Conservation (phyloP, 768 basidiomycete species). For the Leccinum disarticulatum region DNA sequence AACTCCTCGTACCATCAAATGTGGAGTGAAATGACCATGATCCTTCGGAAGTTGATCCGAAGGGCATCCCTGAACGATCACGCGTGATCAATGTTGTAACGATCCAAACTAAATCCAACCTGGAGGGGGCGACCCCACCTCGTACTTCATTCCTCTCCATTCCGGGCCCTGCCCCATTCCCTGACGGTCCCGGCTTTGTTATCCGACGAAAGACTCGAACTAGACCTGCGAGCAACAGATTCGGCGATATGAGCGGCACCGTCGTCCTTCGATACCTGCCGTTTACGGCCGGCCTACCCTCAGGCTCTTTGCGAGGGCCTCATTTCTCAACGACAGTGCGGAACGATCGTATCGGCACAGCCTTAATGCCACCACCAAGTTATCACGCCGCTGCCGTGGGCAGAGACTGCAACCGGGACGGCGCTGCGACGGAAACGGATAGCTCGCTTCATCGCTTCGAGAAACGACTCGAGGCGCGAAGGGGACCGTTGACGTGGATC, state of each 20-base stretch:
- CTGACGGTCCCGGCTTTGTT: constrained; percentile 13
- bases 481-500: constrained; percentile 13
- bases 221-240: constrained; percentile 4
- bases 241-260: constrained; percentile 1
- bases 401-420: constrained; percentile 13
- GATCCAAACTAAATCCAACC: constrained; percentile 60
- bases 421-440: constrained; percentile 45
- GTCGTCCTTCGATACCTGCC: constrained; percentile 1
- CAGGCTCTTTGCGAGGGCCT: constrained; percentile 30
- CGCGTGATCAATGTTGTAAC: too few relatives aligned
- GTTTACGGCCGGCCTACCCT: constrained; percentile 6
- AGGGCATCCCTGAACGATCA: too few relatives aligned
- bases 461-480: constrained; percentile 59
- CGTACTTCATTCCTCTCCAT: constrained; percentile 1
- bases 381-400: constrained; percentile 38
- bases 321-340: constrained; percentile 58
- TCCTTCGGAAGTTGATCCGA: too few relatives aligned
- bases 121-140: constrained; percentile 33
- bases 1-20: too few relatives aligned
- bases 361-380: constrained; percentile 37
- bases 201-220: constrained; percentile 12
- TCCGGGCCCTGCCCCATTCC: constrained; percentile 19
- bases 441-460: constrained; percentile 85
- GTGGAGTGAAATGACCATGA: too few relatives aligned
- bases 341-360: constrained; percentile 57